phyloP scores from a whole-genome alignment of 768 basidiomycete genomes.

The Zangia roseola region DNA sequence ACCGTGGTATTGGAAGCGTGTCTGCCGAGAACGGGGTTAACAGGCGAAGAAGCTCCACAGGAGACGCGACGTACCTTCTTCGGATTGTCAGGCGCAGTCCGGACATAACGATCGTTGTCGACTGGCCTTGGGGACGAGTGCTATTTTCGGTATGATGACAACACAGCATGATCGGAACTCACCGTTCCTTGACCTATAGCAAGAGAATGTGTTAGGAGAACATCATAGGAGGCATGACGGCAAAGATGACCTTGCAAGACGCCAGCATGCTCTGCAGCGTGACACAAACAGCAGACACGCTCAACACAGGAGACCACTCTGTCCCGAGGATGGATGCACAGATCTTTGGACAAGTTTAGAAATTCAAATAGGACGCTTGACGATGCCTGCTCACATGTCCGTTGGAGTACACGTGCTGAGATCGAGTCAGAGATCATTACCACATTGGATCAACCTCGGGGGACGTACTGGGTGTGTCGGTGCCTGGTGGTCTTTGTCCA shows the following conservation, averaged over 20 bases:
- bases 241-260: constrained; percentile 72
- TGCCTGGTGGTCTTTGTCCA: constrained; percentile 59
- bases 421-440: constrained; percentile 10
- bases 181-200: constrained; percentile 62
- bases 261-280: constrained; percentile 93
- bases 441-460: background rate
- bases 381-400: constrained; percentile 58
- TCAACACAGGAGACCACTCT: constrained; percentile 90
- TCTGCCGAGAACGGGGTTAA: constrained; percentile 42
- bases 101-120: constrained; percentile 83
- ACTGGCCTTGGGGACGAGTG: constrained; percentile 51
- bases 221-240: background rate
- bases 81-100: constrained; percentile 76
- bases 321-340: constrained; percentile 87
- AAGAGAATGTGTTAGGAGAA: background rate
- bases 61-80: constrained; percentile 62
- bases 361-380: constrained; percentile 7
- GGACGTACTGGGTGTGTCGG: constrained; percentile 75
- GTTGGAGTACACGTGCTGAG: constrained; percentile 83
- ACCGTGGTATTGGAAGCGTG: constrained; percentile 83
- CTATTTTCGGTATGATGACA: constrained; percentile 7
- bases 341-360: constrained; percentile 48
- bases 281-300: constrained; percentile 76
- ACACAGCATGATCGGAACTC: constrained; percentile 18
- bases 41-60: background rate